Base-by-base conservation (phyloP, 352 stramenopile species). In the Phytopythium ostracodes region DNA sequence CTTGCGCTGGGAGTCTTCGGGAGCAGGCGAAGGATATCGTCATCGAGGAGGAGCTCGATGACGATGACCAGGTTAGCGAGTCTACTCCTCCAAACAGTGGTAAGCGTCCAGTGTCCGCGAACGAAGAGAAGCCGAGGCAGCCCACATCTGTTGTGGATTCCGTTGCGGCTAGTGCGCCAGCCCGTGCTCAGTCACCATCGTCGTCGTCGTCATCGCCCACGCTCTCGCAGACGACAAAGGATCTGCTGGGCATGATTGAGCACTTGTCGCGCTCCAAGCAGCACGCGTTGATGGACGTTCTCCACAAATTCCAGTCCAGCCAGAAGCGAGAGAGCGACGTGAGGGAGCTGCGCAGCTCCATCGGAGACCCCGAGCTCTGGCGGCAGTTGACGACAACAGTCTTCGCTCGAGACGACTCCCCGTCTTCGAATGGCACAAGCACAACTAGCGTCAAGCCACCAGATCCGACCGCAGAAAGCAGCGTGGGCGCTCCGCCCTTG, bases 281-380 rank as follows among this genome's bases (percentile, higher is more conserved):
- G 38, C 70, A 74, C 20, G 73, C 70, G 0, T 68, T 94, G 17
- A 70, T 86, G 0, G 67, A 88, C 35, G 68, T 92, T 2, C 65
- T 94, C 0, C 70, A 89, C 10, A 76, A 81, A 27, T 92, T 92
- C 47, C 67, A 89, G 27, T 50, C 68, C 0, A 88, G 83, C 58
- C 69, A 81, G 0, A 80, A 87, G 18, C 62, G 71, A 22, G 73
- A 78, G 22, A 68, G 63, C 22, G 85, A 94, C 40, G 65, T 91
- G 0, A 67, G 82, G 8, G 59, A 71, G 11, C 62, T 94, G 15
- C 65, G 72, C 33, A 77, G 62, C 44, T 94, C 86, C 0, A 90
- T 92, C 36, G 76, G 76, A 0, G 86, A 94, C 46, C 77, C 84
- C n/a, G 57, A 67, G 20, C 70, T 95, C n/a, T 93, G 84, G 84